A percentile compares a stretch with the other conserved stretches of the same genome.
Evolutionary conservation across 2,329 filamentous ascomycete genomes (phyloP).

Genomic region (Nigrospora osmanthi): DNA sequence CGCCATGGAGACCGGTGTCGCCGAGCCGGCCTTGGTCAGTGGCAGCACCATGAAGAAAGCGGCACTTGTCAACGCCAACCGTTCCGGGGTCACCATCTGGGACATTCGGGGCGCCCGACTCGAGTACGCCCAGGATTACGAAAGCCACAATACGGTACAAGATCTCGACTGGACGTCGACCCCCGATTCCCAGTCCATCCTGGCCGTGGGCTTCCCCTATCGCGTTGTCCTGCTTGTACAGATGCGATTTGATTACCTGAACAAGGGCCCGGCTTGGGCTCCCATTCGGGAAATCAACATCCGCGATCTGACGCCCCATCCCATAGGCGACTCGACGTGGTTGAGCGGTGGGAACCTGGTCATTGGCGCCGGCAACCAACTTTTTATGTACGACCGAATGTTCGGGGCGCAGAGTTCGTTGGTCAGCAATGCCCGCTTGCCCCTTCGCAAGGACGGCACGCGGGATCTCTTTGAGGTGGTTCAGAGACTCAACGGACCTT

Average conservation of each 20-base stretch:
- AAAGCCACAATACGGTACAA: constrained; percentile 65
- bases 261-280: constrained; percentile 84
- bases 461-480: constrained; percentile 76
- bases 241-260: constrained; percentile 85
- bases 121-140: constrained; percentile 72
- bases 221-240: constrained; percentile 76
- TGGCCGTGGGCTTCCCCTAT: constrained; percentile 89
- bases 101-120: constrained; percentile 74
- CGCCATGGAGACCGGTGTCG: constrained; percentile 69
- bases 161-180: constrained; percentile 94
- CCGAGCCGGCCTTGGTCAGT: constrained; percentile 68
- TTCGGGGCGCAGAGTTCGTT: constrained; percentile 57
- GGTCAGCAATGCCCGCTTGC: constrained; percentile 41
- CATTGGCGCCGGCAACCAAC: constrained; percentile 82
- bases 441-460: constrained; percentile 38
- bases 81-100: constrained; percentile 81
- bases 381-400: constrained; percentile 77
- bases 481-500: constrained; percentile 73
- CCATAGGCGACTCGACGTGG: constrained; percentile 92
- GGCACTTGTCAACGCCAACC: constrained; percentile 67
- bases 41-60: constrained; percentile 83
- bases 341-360: constrained; percentile 76
- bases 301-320: constrained; percentile 74
- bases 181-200: constrained; percentile 77
- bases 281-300: constrained; percentile 76